Evolutionary conservation across 106 monocot species (phyloP).

Genomic region (Acorus calamus): DNA sequence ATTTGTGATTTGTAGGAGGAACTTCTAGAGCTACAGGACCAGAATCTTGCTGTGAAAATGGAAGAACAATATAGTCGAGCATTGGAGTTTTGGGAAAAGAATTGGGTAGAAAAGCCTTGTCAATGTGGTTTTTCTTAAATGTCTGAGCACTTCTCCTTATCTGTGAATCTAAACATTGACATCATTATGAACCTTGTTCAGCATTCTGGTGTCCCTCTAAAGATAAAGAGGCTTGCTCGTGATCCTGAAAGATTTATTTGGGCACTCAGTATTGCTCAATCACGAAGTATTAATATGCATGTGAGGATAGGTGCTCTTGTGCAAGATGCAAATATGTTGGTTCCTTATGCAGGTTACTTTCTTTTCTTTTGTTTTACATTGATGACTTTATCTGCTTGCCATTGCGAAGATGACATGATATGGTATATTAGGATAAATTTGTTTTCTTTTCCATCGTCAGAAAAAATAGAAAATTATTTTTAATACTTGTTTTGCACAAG

Average conservation of each 20-base stretch:
- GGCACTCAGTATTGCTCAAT: conserved; percentile 78
- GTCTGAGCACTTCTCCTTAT: conserved; percentile 4
- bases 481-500: too few relatives aligned
- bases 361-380: background rate
- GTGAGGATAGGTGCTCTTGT: conserved; percentile 73
- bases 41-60: conserved; percentile 49
- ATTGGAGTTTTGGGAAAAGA: conserved; percentile 87
- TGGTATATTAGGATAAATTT: too few relatives aligned
- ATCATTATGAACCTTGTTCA: conserved; percentile 21
- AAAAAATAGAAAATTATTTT: too few relatives aligned
- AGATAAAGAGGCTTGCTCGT: conserved; percentile 81
- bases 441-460: too few relatives aligned
- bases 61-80: conserved; percentile 43
- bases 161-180: conserved; percentile 3
- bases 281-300: conserved; percentile 54
- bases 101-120: conserved; percentile 52
- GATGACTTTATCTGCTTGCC: too few relatives aligned
- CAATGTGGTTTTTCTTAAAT: background rate
- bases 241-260: conserved; percentile 85
- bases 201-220: conserved; percentile 77
- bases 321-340: conserved; percentile 72
- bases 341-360: conserved; percentile 85
- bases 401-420: too few relatives aligned
- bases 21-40: conserved; percentile 72
- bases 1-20: conserved; percentile 47